Evolutionary conservation across 768 basidiomycete species (phyloP).

Genomic region (Hericium alpestre): DNA sequence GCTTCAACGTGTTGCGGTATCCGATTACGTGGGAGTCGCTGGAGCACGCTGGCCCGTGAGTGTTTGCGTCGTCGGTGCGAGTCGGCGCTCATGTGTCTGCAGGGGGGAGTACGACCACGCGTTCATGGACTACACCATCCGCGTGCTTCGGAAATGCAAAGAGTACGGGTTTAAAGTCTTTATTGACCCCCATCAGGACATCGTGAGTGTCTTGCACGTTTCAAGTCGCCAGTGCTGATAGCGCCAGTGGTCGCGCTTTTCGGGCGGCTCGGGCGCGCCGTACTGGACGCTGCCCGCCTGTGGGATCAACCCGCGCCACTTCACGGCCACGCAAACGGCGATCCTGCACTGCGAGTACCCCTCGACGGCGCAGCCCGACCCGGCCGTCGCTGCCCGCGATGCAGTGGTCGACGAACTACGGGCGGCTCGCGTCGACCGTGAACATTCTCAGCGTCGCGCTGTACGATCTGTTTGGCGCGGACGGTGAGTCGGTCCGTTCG

Average conservation of each 20-base stretch:
- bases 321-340: slow-evolving; percentile 78
- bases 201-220: slow-evolving; percentile 39
- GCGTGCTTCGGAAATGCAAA: slow-evolving; percentile 82
- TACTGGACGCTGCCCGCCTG: slow-evolving; percentile 89
- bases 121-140: slow-evolving; percentile 86
- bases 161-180: slow-evolving; percentile 85
- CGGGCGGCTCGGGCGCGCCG: slow-evolving; percentile 89
- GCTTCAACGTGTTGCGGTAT: slow-evolving; percentile 79
- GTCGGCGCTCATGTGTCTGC: background rate
- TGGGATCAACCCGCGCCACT: slow-evolving; percentile 77
- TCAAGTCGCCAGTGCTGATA: background rate
- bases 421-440: slow-evolving; percentile 76
- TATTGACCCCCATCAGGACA: slow-evolving; percentile 95
- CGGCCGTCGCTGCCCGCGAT: slow-evolving; percentile 76
- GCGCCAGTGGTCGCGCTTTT: slow-evolving; percentile 84
- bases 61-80: slow-evolving; percentile 14
- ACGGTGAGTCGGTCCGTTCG: slow-evolving; percentile 46
- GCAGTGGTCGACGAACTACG: slow-evolving; percentile 97
- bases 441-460: slow-evolving; percentile 90
- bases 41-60: slow-evolving; percentile 93
- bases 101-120: slow-evolving; percentile 86
- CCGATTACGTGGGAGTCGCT: slow-evolving; percentile 92
- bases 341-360: slow-evolving; percentile 89
- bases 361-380: slow-evolving; percentile 45
- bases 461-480: slow-evolving; percentile 90